Evolutionary conservation across 2,329 filamentous ascomycete species (phyloP).

Genomic region (Colletotrichum orbiculare): DNA sequence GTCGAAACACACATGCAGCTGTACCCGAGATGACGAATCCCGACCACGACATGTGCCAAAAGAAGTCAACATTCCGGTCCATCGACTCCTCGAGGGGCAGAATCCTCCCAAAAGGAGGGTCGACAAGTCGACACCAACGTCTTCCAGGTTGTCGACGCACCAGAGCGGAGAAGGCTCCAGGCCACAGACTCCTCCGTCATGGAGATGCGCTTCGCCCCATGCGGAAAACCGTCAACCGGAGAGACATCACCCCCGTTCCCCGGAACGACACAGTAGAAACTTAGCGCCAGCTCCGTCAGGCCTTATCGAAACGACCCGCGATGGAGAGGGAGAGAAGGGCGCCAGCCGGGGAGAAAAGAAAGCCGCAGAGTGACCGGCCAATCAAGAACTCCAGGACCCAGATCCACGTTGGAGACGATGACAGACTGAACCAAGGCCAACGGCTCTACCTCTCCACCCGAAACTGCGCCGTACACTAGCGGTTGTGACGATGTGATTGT

Average conservation of each 20-base stretch:
- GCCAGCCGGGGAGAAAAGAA: constrained; percentile 28
- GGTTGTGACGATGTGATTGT: no score
- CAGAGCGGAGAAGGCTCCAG: constrained; percentile 7
- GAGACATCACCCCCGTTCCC: constrained; percentile 22
- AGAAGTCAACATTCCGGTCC: no score
- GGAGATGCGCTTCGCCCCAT: constrained; percentile 13
- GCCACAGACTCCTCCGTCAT: not conserved
- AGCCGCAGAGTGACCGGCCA: not conserved
- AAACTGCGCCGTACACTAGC: no score
- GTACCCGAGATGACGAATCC: no score
- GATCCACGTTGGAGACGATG: no score
- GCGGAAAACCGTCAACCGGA: constrained; percentile 5
- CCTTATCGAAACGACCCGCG: constrained; percentile 20
- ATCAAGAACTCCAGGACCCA: no score
- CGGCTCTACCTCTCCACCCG: no score
- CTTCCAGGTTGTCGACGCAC: constrained; percentile 11
- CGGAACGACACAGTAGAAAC: constrained; percentile 2
- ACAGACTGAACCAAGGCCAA: no score
- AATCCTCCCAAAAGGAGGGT: no score
- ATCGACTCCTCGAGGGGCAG: no score
- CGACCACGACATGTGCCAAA: no score
- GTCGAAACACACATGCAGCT: no score
- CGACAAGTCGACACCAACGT: not conserved
- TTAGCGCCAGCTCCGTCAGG: constrained; percentile 7
- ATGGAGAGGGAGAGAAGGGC: constrained; percentile 19